Base-by-base conservation (phyloP, 179 eudicot genomes). In the Silene noctiflora region DNA sequence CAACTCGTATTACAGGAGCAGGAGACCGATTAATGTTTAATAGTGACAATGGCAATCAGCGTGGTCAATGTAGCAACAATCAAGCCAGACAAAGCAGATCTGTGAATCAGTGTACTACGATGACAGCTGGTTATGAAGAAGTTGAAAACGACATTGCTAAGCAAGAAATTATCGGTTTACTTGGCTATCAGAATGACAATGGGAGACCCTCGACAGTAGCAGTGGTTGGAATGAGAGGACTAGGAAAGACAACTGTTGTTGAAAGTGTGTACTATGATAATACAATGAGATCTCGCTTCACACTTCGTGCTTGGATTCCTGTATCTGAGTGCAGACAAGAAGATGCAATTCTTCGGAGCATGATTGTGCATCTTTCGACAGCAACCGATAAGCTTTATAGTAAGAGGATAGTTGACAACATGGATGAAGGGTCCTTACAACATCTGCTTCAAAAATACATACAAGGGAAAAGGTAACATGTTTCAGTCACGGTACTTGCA, bases 181-280 rank as follows among this genome's bases (percentile, higher is more conserved):
- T 79, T 48, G 16, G 59, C 1, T 44, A 65, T 1, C 17, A 42
- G 4, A 29, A 24, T 19, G 5, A 42, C 13, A 13, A 56, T 25
- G 14, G 11, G 8, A 33, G 24, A 42, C 25, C 29, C 31, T 62
- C 75, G 3, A 22, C 60, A 27, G 17, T 77, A 19, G 77, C 83
- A 0, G 81, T 77, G 39, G 64, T 77, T 0, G 85, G 85, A 2
- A 74, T 70, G 78, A 67, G 83, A 35, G 42, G 42, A 35, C 4
- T 35, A 1, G 42, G 42, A 35, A 35, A 35, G 4, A 35, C 42
- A 6, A 63, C 81, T 7, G 20, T 83, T 64, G 76, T 76, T 17
- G 19, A 58, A 1, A 75, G 64, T 29, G 67, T 72, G 60, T 82
- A 62, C 19, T 16, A 67, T 67, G 74, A 68, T 53, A 0, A 3